Evolutionary conservation across 2,329 filamentous ascomycete genomes (phyloP).

Genomic region (Talaromyces sp.): DNA sequence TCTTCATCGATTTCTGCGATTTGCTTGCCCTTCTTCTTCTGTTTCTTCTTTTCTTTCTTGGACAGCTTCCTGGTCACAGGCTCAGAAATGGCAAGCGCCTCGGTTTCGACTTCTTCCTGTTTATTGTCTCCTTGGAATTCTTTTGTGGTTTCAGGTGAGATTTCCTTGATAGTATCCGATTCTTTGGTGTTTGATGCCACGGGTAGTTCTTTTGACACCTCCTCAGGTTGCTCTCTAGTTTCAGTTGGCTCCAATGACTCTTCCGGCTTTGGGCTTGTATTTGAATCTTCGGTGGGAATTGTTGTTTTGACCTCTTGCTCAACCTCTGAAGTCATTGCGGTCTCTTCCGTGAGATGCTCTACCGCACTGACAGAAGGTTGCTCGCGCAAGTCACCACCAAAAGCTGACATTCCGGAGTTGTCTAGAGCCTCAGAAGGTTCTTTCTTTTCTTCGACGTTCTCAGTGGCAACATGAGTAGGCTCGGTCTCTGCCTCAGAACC

Average conservation of each 20-base stretch:
- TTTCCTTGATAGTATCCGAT: neutral
- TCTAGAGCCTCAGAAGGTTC: neutral
- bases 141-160: neutral
- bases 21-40: conserved; percentile 19
- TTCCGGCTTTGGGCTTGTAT: neutral
- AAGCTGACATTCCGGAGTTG: neutral
- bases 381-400: neutral
- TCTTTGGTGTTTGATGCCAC: neutral
- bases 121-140: neutral
- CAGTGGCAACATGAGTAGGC: neutral
- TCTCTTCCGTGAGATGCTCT: neutral
- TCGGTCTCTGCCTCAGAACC: neutral
- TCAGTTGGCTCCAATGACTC: neutral
- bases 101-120: neutral
- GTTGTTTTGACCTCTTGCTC: neutral
- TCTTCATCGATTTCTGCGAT: conserved; percentile 6
- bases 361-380: neutral
- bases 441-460: neutral
- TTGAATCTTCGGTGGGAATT: neutral
- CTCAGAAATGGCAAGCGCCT: neutral
- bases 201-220: neutral
- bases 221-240: neutral
- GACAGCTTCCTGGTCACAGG: conserved; percentile 4
- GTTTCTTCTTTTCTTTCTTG: conserved; percentile 24
- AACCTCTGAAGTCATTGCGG: neutral